Percentiles rank a stretch among this genome's conserved stretches.
phyloP scores from a whole-genome alignment of 768 basidiomycete genomes.

The Neoboletus magnificus region DNA sequence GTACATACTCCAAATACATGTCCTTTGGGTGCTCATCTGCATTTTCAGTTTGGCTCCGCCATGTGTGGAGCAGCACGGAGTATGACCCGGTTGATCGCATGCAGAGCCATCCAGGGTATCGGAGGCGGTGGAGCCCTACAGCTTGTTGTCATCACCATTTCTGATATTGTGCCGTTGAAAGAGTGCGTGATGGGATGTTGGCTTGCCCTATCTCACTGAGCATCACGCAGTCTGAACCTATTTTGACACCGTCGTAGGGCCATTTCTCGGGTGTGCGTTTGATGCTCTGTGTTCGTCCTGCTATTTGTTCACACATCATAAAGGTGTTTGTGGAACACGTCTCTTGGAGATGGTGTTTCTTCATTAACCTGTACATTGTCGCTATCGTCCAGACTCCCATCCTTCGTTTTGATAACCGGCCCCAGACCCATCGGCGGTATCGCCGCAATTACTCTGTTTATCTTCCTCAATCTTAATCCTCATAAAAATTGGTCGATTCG shows the following conservation, averaged over 20 bases:
- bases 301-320: slow-evolving; percentile 1
- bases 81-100: slow-evolving; percentile 74
- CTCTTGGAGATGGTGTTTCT: slow-evolving; percentile 85
- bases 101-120: slow-evolving; percentile 78
- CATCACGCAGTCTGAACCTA: background rate
- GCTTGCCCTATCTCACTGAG: too few species aligned
- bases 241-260: slow-evolving; percentile 58
- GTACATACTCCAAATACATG: too few species aligned
- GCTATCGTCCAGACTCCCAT: background rate
- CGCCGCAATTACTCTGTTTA: slow-evolving; percentile 58
- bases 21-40: too few species aligned
- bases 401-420: background rate
- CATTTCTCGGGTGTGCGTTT: slow-evolving; percentile 73
- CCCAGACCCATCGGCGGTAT: slow-evolving; percentile 69
- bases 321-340: slow-evolving; percentile 68
- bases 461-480: slow-evolving; percentile 79
- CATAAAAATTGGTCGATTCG: slow-evolving; percentile 54
- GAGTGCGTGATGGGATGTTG: too few species aligned
- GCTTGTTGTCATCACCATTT: slow-evolving; percentile 71
- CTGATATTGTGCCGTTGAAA: slow-evolving; percentile 60
- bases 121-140: slow-evolving; percentile 81
- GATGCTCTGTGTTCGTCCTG: background rate
- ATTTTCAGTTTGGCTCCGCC: too few species aligned
- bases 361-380: slow-evolving; percentile 62
- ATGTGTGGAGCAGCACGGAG: slow-evolving; percentile 46